Base-by-base conservation (phyloP, 2,329 filamentous ascomycete species). In the Xylariaceae sp. region DNA sequence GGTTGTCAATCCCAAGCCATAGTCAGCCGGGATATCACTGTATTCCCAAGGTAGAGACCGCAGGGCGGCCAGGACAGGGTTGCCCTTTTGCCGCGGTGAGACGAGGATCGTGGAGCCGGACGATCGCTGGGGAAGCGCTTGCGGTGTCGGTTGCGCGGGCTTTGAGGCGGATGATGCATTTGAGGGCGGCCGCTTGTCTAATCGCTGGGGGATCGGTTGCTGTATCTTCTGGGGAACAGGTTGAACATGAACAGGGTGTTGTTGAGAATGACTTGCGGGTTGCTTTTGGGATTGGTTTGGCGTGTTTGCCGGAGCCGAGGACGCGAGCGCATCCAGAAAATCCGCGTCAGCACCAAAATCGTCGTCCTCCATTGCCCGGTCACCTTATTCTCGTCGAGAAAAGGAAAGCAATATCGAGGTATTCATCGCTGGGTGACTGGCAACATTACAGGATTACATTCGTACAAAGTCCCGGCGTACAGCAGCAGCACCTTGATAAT, bases 1-100 rank as follows among this genome's bases (percentile, higher is more conserved):
- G 6, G 92, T 95, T 0, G 91, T 95, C 40, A 81, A 69, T 0
- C 94, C 92, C 21, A 97, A 77, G 8, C 92, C 87, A 70, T 95
- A 99, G 73, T 99, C 94, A 30, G 92, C 89, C 1, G 88, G 86
- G n/a, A 96, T 96, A 66, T 97, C 92, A 57, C 89, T 92, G 71
- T 96, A 97, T 72, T 99, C 94, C 94, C 94, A 99, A 0, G 91
- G 83, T 54, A 95, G 79, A 1, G 87, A 85, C 56, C 87, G 86
- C 63, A 99, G 82, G 70, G 86, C 84, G 50, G 89, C 87, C 29
- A 99, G 76, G 47, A 97, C 88, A 0, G 94, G 94, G 65, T 99
- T 99, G 57, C 92, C 94, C 71, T 95, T 95, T 71, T 99, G 92
- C 39, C 92, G 85, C 15, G 89, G 87, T 34, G 92, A 96, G 29